Evolutionary conservation across 257 asterid genomes (phyloP).

Genomic region (Solanum chmielewskii): DNA sequence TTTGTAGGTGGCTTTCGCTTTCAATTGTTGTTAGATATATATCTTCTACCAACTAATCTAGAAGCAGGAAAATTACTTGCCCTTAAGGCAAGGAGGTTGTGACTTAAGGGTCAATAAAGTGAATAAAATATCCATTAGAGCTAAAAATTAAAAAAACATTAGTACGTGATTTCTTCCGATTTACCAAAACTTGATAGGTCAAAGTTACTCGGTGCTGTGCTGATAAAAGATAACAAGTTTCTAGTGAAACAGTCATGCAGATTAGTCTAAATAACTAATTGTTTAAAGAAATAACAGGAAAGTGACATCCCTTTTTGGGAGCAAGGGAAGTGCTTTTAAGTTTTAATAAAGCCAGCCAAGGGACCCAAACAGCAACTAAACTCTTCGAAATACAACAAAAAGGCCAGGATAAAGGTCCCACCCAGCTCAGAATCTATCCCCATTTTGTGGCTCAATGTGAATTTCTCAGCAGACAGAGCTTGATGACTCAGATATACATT

Average conservation of each 20-base stretch:
- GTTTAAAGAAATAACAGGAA: background rate
- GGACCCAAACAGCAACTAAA: background rate
- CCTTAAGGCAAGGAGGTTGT: background rate
- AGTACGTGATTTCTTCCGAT: background rate
- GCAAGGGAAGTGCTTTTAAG: background rate
- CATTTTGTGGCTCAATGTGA: background rate
- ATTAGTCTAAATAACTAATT: background rate
- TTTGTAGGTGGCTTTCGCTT: slow-evolving; percentile 1
- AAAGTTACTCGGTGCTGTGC: background rate
- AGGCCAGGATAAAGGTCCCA: background rate
- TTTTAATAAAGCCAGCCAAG: background rate
- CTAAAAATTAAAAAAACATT: background rate
- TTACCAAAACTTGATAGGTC: background rate
- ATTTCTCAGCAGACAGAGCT: background rate
- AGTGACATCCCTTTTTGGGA: background rate
- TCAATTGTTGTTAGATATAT: background rate
- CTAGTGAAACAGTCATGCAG: background rate
- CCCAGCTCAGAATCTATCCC: background rate
- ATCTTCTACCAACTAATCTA: background rate
- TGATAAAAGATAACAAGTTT: background rate
- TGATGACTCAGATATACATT: background rate
- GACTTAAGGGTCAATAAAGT: background rate
- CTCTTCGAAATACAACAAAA: background rate
- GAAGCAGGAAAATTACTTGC: background rate
- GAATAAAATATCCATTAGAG: background rate